A percentile compares a stretch with the other conserved stretches of the same genome.
Conservation (phyloP, 805 yeast species). For the Starmerella sp. region DNA sequence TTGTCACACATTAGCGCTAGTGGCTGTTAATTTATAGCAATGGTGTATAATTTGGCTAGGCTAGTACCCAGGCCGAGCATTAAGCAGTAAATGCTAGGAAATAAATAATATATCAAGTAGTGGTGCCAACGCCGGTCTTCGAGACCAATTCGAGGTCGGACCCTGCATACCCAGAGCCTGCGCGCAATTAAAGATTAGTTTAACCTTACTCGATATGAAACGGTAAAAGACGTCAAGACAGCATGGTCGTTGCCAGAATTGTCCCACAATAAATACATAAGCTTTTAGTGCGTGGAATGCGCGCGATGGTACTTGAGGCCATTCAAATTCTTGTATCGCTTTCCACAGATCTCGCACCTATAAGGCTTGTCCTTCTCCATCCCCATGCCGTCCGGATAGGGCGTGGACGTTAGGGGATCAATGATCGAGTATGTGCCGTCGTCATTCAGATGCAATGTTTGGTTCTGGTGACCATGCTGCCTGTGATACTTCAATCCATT, state of each 20-base stretch:
- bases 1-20: too few relatives aligned
- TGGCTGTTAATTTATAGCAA: too few relatives aligned
- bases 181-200: background rate
- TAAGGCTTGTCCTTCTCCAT: slow-evolving; percentile 97
- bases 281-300: slow-evolving; percentile 76
- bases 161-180: too few relatives aligned
- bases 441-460: slow-evolving; percentile 75
- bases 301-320: slow-evolving; percentile 96
- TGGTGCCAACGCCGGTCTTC: too few relatives aligned
- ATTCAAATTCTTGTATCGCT: slow-evolving; percentile 87
- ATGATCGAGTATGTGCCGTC: slow-evolving; percentile 89
- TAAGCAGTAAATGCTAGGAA: too few relatives aligned
- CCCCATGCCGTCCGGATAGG: slow-evolving; percentile 86
- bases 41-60: too few relatives aligned
- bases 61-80: too few relatives aligned
- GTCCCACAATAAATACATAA: slow-evolving; percentile 4
- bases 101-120: too few relatives aligned
- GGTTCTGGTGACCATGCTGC: slow-evolving; percentile 94
- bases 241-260: background rate
- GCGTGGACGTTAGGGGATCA: slow-evolving; percentile 71
- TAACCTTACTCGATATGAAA: background rate
- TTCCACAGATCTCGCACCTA: slow-evolving; percentile 96
- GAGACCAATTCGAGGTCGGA: too few relatives aligned
- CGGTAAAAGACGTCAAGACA: background rate
- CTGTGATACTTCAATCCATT: slow-evolving; percentile 94